Conservation (phyloP, 225 moss, liverwort and hornwort genomes). For the Straminergon stramineum region DNA sequence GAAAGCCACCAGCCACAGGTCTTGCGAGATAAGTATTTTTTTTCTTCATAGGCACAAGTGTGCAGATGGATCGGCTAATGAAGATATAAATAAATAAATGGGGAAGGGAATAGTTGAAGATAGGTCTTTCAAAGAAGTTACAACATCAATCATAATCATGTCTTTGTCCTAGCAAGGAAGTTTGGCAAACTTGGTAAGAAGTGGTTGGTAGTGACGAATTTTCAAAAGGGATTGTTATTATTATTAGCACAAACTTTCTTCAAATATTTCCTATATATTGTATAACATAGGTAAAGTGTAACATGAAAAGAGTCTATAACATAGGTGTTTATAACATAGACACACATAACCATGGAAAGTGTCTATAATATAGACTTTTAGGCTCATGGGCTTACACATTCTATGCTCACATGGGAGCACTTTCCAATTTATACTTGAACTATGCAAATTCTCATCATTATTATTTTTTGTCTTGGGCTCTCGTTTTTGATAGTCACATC, state of each 20-base stretch:
- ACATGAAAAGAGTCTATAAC: rapidly evolving
- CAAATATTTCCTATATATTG: background rate
- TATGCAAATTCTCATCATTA: background rate
- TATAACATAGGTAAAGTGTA: too few relatives aligned
- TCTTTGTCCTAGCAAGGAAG: background rate
- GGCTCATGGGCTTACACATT: background rate
- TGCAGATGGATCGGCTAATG: too few relatives aligned
- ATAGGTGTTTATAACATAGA: background rate
- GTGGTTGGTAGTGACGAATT: too few relatives aligned
- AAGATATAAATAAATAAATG: too few relatives aligned
- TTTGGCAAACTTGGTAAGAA: rapidly evolving
- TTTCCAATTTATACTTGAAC: background rate
- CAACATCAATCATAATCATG: background rate
- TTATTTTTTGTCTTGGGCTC: background rate
- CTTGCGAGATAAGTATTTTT: too few relatives aligned
- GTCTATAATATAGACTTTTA: background rate
- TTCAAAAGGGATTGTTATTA: background rate
- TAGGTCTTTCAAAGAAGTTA: background rate
- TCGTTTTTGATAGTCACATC: rapidly evolving
- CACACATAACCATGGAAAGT: rapidly evolving
- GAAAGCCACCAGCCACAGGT: too few relatives aligned
- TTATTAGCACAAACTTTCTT: background rate
- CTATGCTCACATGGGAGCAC: background rate
- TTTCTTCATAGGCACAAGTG: too few relatives aligned
- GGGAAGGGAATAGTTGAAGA: background rate